These are phyloP conservation scores for Danielia oregonensis DNA, from an alignment of 805 yeast species.

Conservation along the genomic window DNA sequence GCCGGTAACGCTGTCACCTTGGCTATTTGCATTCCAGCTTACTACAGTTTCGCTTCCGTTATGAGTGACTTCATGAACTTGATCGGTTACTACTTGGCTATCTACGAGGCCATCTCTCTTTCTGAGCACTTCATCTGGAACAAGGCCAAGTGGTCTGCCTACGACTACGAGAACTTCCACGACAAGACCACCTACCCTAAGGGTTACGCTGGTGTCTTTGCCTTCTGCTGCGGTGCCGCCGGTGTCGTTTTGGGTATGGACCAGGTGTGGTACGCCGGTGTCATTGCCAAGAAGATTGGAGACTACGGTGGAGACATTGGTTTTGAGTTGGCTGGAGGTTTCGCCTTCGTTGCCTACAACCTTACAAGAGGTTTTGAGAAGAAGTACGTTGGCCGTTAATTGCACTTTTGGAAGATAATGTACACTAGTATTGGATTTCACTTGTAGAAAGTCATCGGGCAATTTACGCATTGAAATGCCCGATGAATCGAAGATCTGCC, in stretches of 20 bases:
- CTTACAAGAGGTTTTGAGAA: conserved; percentile 60
- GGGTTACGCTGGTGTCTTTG: conserved; percentile 75
- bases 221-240: conserved; percentile 77
- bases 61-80: conserved; percentile 87
- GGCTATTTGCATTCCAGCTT: conserved; percentile 88
- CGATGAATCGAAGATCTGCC: too few relatives aligned
- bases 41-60: conserved; percentile 65
- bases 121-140: conserved; percentile 83
- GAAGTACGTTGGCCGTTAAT: conserved; percentile 56
- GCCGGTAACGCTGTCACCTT: conserved; percentile 71
- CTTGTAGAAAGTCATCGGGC: too few relatives aligned
- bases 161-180: conserved; percentile 60
- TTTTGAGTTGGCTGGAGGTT: conserved; percentile 68
- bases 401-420: too few relatives aligned
- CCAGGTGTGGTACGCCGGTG: conserved; percentile 82
- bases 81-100: conserved; percentile 87
- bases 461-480: too few relatives aligned
- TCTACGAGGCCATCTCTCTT: conserved; percentile 71
- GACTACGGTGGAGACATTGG: conserved; percentile 80
- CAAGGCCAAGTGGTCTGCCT: conserved; percentile 53
- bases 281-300: conserved; percentile 60
- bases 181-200: conserved; percentile 59
- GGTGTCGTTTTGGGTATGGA: conserved; percentile 87
- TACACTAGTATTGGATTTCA: too few relatives aligned
- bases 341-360: conserved; percentile 62